phyloP scores from a whole-genome alignment of 495 filamentous ascomycete genomes.

The Penicillium macrosclerotiorum region DNA sequence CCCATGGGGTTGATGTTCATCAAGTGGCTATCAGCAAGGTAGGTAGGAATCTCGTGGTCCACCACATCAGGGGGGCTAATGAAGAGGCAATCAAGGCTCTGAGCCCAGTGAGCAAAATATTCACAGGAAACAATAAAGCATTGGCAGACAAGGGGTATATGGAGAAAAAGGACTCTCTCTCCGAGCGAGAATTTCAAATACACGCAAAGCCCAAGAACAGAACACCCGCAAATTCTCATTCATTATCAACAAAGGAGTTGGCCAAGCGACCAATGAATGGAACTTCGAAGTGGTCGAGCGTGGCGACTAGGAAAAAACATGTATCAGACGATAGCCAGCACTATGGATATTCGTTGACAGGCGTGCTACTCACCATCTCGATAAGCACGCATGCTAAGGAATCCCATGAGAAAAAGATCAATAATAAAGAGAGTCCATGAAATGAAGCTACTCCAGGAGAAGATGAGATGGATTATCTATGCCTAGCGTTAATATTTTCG shows the following conservation, averaged over 20 bases:
- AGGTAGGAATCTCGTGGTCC: background rate
- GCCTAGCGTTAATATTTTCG: background rate
- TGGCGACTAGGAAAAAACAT: conserved; percentile 61
- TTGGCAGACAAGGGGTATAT: conserved; percentile 21
- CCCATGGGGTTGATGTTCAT: background rate
- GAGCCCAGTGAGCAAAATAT: conserved; percentile 2
- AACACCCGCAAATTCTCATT: conserved; percentile 46
- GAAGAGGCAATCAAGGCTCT: background rate
- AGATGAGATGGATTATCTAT: conserved; percentile 73
- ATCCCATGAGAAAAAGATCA: conserved; percentile 75
- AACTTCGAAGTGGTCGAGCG: conserved; percentile 87
- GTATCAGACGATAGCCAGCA: background rate
- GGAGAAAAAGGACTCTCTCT: conserved; percentile 11
- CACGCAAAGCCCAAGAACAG: conserved; percentile 7
- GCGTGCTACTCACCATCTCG: conserved; percentile 61
- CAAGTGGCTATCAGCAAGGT: no score
- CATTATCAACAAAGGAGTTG: conserved; percentile 88
- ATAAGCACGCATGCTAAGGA: conserved; percentile 77
- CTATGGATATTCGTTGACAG: background rate
- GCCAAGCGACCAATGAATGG: conserved; percentile 76
- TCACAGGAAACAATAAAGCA: conserved; percentile 8
- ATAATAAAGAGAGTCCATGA: conserved; percentile 78
- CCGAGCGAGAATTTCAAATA: conserved; percentile 13
- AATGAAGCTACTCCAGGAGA: conserved; percentile 78
- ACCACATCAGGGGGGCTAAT: background rate